These are phyloP conservation scores for Ilyonectria robusta DNA, from an alignment of 2,329 filamentous ascomycete species.

Conservation along the genomic window DNA sequence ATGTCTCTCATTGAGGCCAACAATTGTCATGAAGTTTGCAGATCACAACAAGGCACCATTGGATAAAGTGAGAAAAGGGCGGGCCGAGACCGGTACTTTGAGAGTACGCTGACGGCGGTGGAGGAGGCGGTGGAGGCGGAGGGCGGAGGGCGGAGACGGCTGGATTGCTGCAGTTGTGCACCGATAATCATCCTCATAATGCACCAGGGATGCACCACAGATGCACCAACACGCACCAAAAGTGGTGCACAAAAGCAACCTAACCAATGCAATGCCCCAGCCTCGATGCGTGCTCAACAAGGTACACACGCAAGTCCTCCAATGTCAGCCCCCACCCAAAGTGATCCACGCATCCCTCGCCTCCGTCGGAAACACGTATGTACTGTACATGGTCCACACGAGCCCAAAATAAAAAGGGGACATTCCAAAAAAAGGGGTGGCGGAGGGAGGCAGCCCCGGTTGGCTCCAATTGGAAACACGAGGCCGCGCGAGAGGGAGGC, in stretches of 20 bases:
- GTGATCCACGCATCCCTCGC: constrained; percentile 6
- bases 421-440: constrained; percentile 10
- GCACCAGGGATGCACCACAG: background rate
- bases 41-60: background rate
- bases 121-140: background rate
- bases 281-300: background rate
- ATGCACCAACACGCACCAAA: background rate
- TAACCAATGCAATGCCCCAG: background rate
- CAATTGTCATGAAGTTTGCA: background rate
- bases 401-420: constrained; percentile 1
- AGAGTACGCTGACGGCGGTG: background rate
- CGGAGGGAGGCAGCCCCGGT: constrained; percentile 5
- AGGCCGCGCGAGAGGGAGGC: constrained; percentile 17
- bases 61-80: background rate
- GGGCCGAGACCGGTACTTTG: background rate
- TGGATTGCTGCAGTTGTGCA: background rate
- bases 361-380: background rate
- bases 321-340: background rate
- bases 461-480: constrained; percentile 18
- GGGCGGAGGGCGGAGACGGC: background rate
- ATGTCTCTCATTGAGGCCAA: background rate
- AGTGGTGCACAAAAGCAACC: constrained; percentile 7
- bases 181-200: background rate
- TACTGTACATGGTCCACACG: background rate
- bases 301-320: background rate